A percentile compares a stretch with the other conserved stretches of the same genome.
phyloP scores from a whole-genome alignment of 2,329 filamentous ascomycete genomes.

The Massarina eburnea region DNA sequence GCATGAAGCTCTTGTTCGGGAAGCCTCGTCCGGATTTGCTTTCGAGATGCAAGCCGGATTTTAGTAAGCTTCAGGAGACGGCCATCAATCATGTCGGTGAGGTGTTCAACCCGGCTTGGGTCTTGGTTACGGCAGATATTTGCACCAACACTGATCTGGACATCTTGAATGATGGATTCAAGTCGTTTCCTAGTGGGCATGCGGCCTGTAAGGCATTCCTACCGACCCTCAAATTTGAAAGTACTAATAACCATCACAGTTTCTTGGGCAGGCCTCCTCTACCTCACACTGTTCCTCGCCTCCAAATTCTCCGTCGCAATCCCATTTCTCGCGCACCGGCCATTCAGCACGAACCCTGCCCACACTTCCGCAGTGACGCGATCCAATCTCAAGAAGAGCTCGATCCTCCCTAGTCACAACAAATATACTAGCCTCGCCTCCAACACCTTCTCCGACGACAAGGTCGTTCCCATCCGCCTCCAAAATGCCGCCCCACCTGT shows the following conservation, averaged over 20 bases:
- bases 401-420: conserved; percentile 26
- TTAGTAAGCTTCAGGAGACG: conserved; percentile 56
- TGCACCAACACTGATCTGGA: conserved; percentile 66
- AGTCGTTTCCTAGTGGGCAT: conserved; percentile 80
- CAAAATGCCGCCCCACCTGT: conserved; percentile 81
- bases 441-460: conserved; percentile 24
- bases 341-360: conserved; percentile 52
- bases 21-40: conserved; percentile 67
- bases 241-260: conserved; percentile 43
- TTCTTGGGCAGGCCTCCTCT: conserved; percentile 77
- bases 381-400: conserved; percentile 31
- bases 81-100: conserved; percentile 63
- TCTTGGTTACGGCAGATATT: conserved; percentile 74
- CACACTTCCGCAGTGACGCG: conserved; percentile 48
- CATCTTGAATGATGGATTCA: conserved; percentile 77
- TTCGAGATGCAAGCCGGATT: conserved; percentile 74
- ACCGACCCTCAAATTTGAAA: background rate
- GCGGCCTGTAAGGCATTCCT: conserved; percentile 58
- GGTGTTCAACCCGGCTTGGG: conserved; percentile 58
- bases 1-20: conserved; percentile 75
- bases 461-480: conserved; percentile 60
- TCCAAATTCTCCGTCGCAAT: conserved; percentile 77
- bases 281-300: conserved; percentile 83
- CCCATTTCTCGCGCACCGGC: conserved; percentile 63
- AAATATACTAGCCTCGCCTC: conserved; percentile 23